Evolutionary conservation across 768 basidiomycete genomes (phyloP).

Genomic region (Suillus alpinus): DNA sequence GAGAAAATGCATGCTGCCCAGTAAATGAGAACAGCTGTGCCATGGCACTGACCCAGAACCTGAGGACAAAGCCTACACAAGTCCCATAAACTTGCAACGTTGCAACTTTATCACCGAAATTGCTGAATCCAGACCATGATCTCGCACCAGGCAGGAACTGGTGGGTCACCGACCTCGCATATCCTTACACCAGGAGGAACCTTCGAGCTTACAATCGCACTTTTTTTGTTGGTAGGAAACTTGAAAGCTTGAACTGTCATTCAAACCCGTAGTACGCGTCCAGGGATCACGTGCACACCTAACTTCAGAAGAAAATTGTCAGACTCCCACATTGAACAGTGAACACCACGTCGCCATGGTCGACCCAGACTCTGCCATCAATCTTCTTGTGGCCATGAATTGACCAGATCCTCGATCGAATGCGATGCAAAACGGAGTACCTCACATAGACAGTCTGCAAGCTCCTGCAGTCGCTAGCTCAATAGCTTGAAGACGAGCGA

Average conservation of each 20-base stretch:
- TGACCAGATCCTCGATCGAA: not conserved
- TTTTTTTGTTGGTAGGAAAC: not conserved
- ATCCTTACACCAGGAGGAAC: not conserved
- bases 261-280: too few species aligned
- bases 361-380: not conserved
- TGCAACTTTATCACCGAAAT: too few species aligned
- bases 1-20: not conserved
- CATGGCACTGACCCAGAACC: not conserved
- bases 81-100: too few species aligned
- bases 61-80: not conserved
- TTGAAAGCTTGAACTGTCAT: too few species aligned
- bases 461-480: constrained; percentile 71
- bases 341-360: not conserved
- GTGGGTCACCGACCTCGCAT: not conserved
- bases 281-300: not conserved
- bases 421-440: not conserved
- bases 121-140: not conserved
- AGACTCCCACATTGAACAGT: too few species aligned
- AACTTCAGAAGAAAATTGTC: too few species aligned
- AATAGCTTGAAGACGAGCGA: constrained; percentile 84
- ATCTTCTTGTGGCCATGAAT: not conserved
- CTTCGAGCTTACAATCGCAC: not conserved
- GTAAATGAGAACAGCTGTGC: not conserved
- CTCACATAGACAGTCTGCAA: constrained; percentile 34
- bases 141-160: not conserved